Evolutionary conservation across 805 yeast genomes (phyloP), one percentile per base, ranked within the genome.

Genomic region (Clavispora fructus): DNA sequence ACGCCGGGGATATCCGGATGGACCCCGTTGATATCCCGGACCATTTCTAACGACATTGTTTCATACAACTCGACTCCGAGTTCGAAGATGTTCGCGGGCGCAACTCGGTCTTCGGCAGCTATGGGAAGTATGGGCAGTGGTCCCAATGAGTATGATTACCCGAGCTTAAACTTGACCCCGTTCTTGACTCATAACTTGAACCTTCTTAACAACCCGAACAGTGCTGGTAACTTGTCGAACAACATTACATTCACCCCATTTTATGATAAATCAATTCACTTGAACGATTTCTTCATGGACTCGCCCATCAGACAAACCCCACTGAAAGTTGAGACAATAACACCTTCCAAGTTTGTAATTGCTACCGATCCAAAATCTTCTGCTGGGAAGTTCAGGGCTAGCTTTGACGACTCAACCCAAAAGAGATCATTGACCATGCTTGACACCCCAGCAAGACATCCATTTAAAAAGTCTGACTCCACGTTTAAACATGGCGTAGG

Each of bases 211-310:
- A 48, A 57, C 44, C 56, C 58, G 45, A 48, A 53, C 42, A 58
- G 56, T 46, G 54, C 52, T 37, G 47, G 50, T 35, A 43, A 47
- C 45, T 39, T 46, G 26, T 50, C 64, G 39, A 59, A 55, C 39
- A 63, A 60, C 41, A 47, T 52, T 14, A 45, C 38, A 41, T 60
- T 69, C 47, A 71, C 76, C n/a, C 76, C 76, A 4, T 68, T 65
- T 48, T 71, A 68, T 50, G 75, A 71, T 45, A 69, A 67, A 52
- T 61, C 73, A 4, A 57, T 69, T 46, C 75, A 67, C 46, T 54
- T 71, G 38, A 57, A 71, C 7, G 76, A 71, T 51, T 71, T 71
- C 43, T 71, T 70, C 54, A 70, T 69, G 63, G 76, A 71, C 44
- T 63, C 71, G n/a, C 76, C 76, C 13, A 67, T 69, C 35, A 55